Conservation (phyloP, 441 rosid genomes). For the Croton setiger region DNA sequence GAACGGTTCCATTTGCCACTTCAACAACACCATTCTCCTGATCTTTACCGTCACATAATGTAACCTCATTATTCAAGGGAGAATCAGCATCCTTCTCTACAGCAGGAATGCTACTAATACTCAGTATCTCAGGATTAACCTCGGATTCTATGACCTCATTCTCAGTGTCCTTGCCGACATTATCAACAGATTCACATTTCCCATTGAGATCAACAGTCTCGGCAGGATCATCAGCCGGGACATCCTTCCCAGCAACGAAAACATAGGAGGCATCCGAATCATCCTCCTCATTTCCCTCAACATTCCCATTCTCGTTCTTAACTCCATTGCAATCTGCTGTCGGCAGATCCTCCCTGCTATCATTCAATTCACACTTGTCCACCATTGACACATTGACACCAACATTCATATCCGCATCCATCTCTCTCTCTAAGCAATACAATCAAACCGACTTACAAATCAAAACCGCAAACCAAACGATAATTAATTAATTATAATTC, state of each 20-base stretch:
- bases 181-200: neutral
- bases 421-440: slow-evolving; percentile 9
- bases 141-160: neutral
- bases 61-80: slow-evolving; percentile 21
- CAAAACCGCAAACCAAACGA: neutral
- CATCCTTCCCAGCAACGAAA: neutral
- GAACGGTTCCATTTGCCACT: slow-evolving; percentile 19
- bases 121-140: neutral
- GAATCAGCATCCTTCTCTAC: neutral
- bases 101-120: neutral
- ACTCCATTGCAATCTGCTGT: slow-evolving; percentile 21
- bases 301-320: slow-evolving; percentile 26
- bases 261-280: slow-evolving; percentile 18
- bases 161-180: neutral
- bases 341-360: slow-evolving; percentile 22
- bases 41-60: slow-evolving; percentile 17
- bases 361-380: slow-evolving; percentile 26
- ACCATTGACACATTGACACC: slow-evolving; percentile 4
- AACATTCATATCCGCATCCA: slow-evolving; percentile 47
- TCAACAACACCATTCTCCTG: slow-evolving; percentile 27
- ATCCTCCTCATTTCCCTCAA: slow-evolving; percentile 20
- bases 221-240: neutral
- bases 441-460: slow-evolving; percentile 14
- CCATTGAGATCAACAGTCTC: slow-evolving; percentile 7
- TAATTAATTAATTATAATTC: neutral